Conservation (phyloP, 1,139 yeast genomes). For the Spathaspora sp. region DNA sequence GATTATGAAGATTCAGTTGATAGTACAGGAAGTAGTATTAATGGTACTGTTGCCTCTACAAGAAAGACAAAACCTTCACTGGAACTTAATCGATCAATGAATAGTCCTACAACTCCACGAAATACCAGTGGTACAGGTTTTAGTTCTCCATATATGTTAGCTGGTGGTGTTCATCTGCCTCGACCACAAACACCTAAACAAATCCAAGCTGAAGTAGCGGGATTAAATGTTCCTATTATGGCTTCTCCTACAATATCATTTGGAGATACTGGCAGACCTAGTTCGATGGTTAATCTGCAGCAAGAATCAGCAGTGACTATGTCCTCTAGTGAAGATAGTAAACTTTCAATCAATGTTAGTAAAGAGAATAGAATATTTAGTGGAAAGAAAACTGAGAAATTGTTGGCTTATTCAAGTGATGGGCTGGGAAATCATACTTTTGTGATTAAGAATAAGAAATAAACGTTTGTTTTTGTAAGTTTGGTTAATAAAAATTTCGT, state of each 20-base stretch:
- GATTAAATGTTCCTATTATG: neutral
- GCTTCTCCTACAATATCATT: neutral
- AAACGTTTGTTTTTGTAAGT: neutral
- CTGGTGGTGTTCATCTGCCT: constrained; percentile 57
- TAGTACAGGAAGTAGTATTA: constrained; percentile 19
- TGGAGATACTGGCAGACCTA: neutral
- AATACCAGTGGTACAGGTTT: constrained; percentile 46
- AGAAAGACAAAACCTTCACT: constrained; percentile 13
- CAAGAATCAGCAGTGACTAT: neutral
- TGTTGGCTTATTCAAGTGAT: constrained; percentile 46
- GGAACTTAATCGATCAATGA: constrained; percentile 21
- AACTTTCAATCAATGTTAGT: neutral
- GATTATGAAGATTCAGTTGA: constrained; percentile 23
- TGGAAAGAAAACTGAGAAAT: constrained; percentile 21
- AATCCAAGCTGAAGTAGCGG: neutral
- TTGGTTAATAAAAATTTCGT: neutral
- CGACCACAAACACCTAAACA: neutral
- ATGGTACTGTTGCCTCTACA: constrained; percentile 27
- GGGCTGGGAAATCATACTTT: constrained; percentile 44
- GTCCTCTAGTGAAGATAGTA: neutral
- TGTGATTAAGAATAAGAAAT: constrained; percentile 25
- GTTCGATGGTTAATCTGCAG: neutral
- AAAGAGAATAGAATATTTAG: neutral
- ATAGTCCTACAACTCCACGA: constrained; percentile 31
- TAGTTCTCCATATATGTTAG: constrained; percentile 60